Evolutionary conservation across 495 filamentous ascomycete species (phyloP).

Genomic region (Filosporella fistucella): DNA sequence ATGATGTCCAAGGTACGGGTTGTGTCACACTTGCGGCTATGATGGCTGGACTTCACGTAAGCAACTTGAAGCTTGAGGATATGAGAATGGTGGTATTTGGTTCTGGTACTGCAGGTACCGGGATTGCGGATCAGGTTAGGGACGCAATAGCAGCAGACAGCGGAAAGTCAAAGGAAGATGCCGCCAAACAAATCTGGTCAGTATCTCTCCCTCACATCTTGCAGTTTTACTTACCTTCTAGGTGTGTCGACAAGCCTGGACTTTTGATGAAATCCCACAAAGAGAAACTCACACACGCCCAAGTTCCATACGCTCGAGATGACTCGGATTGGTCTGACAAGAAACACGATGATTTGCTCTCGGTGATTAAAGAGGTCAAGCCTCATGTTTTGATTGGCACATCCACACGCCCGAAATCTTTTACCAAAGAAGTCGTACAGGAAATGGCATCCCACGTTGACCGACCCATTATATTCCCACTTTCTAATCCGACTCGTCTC

Average conservation of each 20-base stretch:
- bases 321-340: conserved; percentile 59
- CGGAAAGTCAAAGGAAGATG: conserved; percentile 65
- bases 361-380: conserved; percentile 65
- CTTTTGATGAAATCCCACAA: conserved; percentile 62
- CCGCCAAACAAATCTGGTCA: conserved; percentile 76
- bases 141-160: conserved; percentile 72
- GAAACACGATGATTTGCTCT: conserved; percentile 51
- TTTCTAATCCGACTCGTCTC: conserved; percentile 81
- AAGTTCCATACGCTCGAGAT: conserved; percentile 60
- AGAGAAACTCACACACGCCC: conserved; percentile 56
- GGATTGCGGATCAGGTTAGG: conserved; percentile 80
- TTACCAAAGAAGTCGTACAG: conserved; percentile 67
- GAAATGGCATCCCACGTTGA: conserved; percentile 79
- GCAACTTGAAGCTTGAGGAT: conserved; percentile 60
- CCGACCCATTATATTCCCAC: conserved; percentile 75
- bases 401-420: conserved; percentile 74
- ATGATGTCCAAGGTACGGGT: conserved; percentile 88
- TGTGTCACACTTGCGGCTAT: conserved; percentile 83
- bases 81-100: conserved; percentile 72
- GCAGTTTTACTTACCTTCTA: conserved; percentile 22
- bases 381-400: conserved; percentile 83
- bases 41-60: conserved; percentile 66
- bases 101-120: conserved; percentile 79
- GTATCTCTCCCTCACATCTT: conserved; percentile 6
- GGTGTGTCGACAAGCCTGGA: conserved; percentile 83